Conservation (phyloP, 148 eudicot species). For the Nepenthes gracilis region DNA sequence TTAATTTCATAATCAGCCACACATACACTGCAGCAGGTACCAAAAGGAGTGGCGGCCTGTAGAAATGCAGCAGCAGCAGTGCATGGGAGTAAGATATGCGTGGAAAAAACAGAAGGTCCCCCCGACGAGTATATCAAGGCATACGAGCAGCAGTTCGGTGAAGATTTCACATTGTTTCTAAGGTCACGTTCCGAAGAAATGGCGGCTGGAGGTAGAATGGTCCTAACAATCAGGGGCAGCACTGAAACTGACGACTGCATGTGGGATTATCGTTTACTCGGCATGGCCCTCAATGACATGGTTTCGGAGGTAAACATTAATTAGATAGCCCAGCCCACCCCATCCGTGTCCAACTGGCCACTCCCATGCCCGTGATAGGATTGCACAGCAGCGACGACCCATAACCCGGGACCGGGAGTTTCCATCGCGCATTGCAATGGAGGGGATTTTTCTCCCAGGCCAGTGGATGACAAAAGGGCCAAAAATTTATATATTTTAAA, state of each 20-base stretch:
- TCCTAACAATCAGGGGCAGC: conserved; percentile 29
- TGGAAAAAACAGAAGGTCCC: conserved; percentile 15
- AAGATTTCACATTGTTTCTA: conserved; percentile 34
- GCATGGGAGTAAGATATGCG: conserved; percentile 28
- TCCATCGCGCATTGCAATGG: no score
- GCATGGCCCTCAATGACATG: conserved; percentile 19
- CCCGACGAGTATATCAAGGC: conserved; percentile 25
- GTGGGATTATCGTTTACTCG: conserved; percentile 16
- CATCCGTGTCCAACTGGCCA: no score
- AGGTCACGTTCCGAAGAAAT: conserved; percentile 33
- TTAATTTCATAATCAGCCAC: background rate
- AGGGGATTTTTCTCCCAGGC: no score
- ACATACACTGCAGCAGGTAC: conserved; percentile 19
- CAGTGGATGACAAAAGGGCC: no score
- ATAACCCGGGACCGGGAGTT: no score
- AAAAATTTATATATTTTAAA: no score
- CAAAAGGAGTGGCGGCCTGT: conserved; percentile 17
- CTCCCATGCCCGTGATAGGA: no score
- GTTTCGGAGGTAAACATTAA: background rate
- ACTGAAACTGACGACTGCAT: conserved; percentile 2
- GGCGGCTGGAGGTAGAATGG: conserved; percentile 31
- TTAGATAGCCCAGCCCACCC: no score
- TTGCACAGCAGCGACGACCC: no score
- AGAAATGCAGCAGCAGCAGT: conserved; percentile 9
- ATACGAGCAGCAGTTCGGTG: conserved; percentile 32